phyloP scores from a whole-genome alignment of 768 basidiomycete genomes.

The Neoboletus brunneissimus region DNA sequence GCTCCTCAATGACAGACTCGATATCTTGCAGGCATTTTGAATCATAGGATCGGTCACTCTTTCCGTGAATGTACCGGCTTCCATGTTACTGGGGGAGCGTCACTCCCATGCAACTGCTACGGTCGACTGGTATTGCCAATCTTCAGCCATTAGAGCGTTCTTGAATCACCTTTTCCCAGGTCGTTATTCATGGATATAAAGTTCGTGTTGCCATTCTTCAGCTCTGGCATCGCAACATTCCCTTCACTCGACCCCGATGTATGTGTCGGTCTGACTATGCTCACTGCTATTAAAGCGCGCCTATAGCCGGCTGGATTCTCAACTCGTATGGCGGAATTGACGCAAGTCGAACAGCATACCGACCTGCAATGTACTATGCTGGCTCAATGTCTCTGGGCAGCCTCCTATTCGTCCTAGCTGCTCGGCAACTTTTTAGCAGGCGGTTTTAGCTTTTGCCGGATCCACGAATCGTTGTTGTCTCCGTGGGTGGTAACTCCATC shows the following conservation, averaged over 20 bases:
- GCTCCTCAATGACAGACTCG: constrained; percentile 26
- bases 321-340: constrained; percentile 23
- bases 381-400: constrained; percentile 27
- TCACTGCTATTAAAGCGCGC: constrained; percentile 22
- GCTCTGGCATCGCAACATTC: constrained; percentile 34
- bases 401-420: constrained; percentile 18
- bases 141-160: not conserved
- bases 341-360: constrained; percentile 22
- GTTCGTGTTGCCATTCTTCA: constrained; percentile 30
- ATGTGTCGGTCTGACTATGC: constrained; percentile 7
- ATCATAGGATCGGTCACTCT: constrained; percentile 31
- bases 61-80: constrained; percentile 24
- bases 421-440: constrained; percentile 4
- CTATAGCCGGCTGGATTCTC: constrained; percentile 30
- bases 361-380: constrained; percentile 32
- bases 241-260: constrained; percentile 33
- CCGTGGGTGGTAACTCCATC: not conserved
- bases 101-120: constrained; percentile 13
- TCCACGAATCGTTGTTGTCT: not conserved
- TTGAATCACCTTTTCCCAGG: constrained; percentile 12
- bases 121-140: constrained; percentile 25
- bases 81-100: constrained; percentile 28
- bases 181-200: not conserved
- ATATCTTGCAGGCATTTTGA: constrained; percentile 33
- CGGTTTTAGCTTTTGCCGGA: constrained; percentile 17